Base-by-base conservation (phyloP, 2,329 filamentous ascomycete species). In the Botrytis squamosa region DNA sequence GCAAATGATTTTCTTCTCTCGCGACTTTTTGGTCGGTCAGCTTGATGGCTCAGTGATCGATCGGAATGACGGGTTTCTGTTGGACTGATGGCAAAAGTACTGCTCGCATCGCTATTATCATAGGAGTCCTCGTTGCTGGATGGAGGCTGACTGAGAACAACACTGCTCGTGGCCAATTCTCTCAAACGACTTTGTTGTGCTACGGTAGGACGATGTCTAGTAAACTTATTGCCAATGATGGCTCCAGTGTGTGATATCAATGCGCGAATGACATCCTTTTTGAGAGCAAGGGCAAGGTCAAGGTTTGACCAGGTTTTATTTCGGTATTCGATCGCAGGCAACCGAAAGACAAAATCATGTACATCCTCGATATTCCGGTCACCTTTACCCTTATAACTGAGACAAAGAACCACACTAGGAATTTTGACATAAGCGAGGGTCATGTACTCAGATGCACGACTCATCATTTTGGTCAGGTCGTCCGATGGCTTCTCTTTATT, bases 301-400 rank as follows among this genome's bases (percentile, higher is more conserved):
- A 99, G 88, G 81, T 98, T 99, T 10, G 94, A 98, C 96, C 96
- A 99, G 14, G 95, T 98, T 86, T 99, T 99, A 86, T 99, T 99
- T 76, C 94, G 90, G 84, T 97, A 98, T 82, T 99, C 96, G 65
- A 99, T 91, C 3, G 93, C 92, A 5, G 96, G 96, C 84, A 99
- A 89, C 49, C 94, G 91, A 88, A 99, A 99, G 67, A 99, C 96
- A 78, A 99, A 97, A 81, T 98, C 92, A 83, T 99, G 95, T 25
- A 99, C 92, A 82, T 99, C 97, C 84, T 98, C 94, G 73, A 99
- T 88, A 80, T 98, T 99, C 81, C 95, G 93, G 77, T 97, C 93
- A 63, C 95, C 94, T 82, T 94, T 97, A 80, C 97, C 96, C 83
- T 98, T 97, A 87, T 98, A 98, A 81, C 93, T 97, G 42, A 99